Evolutionary conservation across 257 asterid genomes (phyloP), one percentile per base, ranked within the genome.

Genomic region (Sherardia arvensis): DNA sequence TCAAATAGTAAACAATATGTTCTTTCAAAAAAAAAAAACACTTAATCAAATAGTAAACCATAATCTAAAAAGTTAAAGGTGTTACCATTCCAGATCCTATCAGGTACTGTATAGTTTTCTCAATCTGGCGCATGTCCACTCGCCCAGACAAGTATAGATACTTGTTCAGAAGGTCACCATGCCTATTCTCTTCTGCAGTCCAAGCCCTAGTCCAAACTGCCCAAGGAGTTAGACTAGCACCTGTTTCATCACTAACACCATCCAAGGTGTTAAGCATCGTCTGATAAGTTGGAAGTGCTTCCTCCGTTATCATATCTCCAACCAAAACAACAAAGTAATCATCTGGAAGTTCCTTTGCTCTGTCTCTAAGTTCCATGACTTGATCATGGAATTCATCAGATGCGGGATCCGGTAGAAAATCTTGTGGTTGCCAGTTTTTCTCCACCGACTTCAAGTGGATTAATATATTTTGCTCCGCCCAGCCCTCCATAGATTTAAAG

Each of bases 41-140:
- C 57, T 45, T 26, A 25, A 43, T 15, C 12, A 59, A 23, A 14
- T 28, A 27, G n/a, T 33, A 55, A 64, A 63, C 21, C 23, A 27
- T 49, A 2, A 17, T 7, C 38, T 55, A 21, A 67, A 22, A 33
- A 3, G 22, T 29, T 29, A 63, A 59, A 62, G 61, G 32, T 61
- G 77, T 81, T 70, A 88, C 95, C 95, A 88, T 88, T 80, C 96
- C 96, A 0, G 96, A 88, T 25, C 96, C 96, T 53, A 88, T 86
- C 68, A 88, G 75, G 70, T 88, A 88, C 74, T 88, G 96, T 62
- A 86, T 84, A 20, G 96, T 86, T 78, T 84, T 88, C 83, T 88
- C 96, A 15, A 88, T 85, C 65, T 84, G 89, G 66, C 70, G 82
- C 96, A 88, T 88, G 69, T 88, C 91, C 0, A 88, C 94, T 53